Evolutionary conservation across 2,329 filamentous ascomycete genomes (phyloP).

Genomic region (Ophiostoma sp.): DNA sequence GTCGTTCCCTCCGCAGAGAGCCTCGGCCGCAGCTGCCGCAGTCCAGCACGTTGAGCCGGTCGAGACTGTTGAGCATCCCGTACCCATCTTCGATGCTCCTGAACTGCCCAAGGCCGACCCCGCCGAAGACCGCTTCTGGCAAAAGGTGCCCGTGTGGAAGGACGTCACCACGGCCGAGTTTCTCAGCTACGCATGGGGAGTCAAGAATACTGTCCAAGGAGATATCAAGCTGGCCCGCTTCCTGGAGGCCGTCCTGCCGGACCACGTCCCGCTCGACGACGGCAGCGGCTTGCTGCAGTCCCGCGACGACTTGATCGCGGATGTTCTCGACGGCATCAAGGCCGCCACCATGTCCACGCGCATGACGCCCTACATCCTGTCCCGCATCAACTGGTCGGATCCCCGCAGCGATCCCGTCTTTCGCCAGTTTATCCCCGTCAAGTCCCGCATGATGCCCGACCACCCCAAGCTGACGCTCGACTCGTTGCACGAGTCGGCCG

Average conservation of each 20-base stretch:
- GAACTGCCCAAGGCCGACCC: not conserved
- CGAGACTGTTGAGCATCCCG: not conserved
- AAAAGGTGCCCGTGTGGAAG: constrained; percentile 45
- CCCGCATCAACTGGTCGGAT: constrained; percentile 54
- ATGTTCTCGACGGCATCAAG: constrained; percentile 49
- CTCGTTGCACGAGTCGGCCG: constrained; percentile 52
- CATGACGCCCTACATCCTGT: constrained; percentile 57
- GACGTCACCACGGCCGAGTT: constrained; percentile 46
- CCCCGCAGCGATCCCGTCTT: constrained; percentile 56
- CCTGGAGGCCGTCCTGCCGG: constrained; percentile 46
- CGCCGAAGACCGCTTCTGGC: constrained; percentile 42
- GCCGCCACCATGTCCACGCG: constrained; percentile 55
- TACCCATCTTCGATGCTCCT: not conserved
- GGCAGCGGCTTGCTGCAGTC: constrained; percentile 36
- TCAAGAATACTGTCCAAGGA: constrained; percentile 46
- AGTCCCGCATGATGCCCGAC: constrained; percentile 48
- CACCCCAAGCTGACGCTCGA: constrained; percentile 52
- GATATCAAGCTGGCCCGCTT: constrained; percentile 45
- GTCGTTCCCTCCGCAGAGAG: not conserved
- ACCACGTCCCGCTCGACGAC: constrained; percentile 41
- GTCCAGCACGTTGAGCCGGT: not conserved
- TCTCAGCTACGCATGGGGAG: constrained; percentile 51
- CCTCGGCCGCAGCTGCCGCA: not conserved
- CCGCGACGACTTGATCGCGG: constrained; percentile 49
- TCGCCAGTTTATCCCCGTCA: constrained; percentile 55